Base-by-base conservation (phyloP, 2,329 filamentous ascomycete species). In the Aspergillus ustus region DNA sequence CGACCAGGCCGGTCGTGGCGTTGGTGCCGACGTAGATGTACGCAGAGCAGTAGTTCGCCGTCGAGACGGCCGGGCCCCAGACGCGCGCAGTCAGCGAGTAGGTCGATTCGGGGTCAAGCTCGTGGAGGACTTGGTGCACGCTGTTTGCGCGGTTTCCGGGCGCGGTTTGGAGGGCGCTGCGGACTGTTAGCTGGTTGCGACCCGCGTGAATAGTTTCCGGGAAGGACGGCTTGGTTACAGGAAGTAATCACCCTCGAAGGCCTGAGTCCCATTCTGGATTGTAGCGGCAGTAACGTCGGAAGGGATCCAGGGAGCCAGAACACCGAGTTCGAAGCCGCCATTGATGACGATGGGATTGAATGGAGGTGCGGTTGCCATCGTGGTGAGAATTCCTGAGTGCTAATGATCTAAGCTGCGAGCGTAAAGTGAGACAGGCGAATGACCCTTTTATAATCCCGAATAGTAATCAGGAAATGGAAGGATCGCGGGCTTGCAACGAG, bases 231-330 rank as follows among this genome's bases (percentile, higher is more conserved):
- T 5, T 15, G 9, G 11, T 40, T 40, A 40, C 34, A 40, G 34
- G 34, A 13, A 40, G 34, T 40, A 40, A 5, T 40, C 34, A 2
- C 34, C 34, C 11, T 9, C 34, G 11, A 40, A 40, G 1, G 22
- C 22, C 11, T 31, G 31, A 2, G 34, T 55, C 17, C 37, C 52
- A 55, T 22, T 55, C 20, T 19, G 37, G 25, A 55, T 44, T 25
- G 71, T 73, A 28, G 67, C 72, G 2, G 80, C 80, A 25, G 69
- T 73, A 15, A 76, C 77, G 49, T 43, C 37, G 17, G 37, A 25
- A 20, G 34, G 34, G 20, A 45, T 31, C 52, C 52, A 55, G 2
- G 52, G 52, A 4, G 37, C 37, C 20, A 55, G 40, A 19, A 28
- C n/a, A 22, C 52, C 52, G 8, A 40, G 43, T 29, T 55, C 52